Percentiles rank a stretch among this genome's conserved stretches.
These are phyloP conservation scores for Sphaerobolus stellatus DNA, from an alignment of 1,284 basidiomycete genomes.

Conservation along the genomic window DNA sequence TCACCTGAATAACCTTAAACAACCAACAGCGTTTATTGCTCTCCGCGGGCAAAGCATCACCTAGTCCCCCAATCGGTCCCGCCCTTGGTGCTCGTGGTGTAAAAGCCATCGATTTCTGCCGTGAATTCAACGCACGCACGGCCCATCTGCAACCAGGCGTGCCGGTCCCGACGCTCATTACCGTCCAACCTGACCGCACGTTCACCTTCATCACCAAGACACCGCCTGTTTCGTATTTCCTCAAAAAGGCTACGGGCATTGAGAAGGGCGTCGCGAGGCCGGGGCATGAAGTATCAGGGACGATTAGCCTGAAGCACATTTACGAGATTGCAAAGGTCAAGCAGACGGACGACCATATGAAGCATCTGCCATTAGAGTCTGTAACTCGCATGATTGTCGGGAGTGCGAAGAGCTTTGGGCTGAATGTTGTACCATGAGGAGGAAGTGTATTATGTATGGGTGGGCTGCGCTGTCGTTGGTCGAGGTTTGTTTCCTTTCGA, in stretches of 20 bases:
- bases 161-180: slow-evolving; percentile 89
- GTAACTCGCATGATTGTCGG: slow-evolving; percentile 87
- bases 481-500: background rate
- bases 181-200: slow-evolving; percentile 91
- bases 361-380: slow-evolving; percentile 78
- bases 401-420: slow-evolving; percentile 80
- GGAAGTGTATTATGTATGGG: too few relatives aligned
- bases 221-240: slow-evolving; percentile 87
- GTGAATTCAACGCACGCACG: slow-evolving; percentile 92
- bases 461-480: too few relatives aligned
- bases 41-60: slow-evolving; percentile 92
- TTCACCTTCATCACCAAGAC: slow-evolving; percentile 93
- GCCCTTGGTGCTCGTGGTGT: slow-evolving; percentile 97
- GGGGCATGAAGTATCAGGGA: slow-evolving; percentile 75
- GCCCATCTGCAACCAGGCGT: slow-evolving; percentile 85
- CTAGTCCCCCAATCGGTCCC: slow-evolving; percentile 95
- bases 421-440: slow-evolving; percentile 83
- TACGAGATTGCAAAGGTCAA: slow-evolving; percentile 99
- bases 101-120: slow-evolving; percentile 99
- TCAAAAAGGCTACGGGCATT: slow-evolving; percentile 90
- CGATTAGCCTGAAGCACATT: slow-evolving; percentile 92
- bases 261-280: slow-evolving; percentile 86
- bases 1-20: slow-evolving; percentile 4
- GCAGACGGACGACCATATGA: slow-evolving; percentile 83
- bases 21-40: slow-evolving; percentile 83